These are phyloP conservation scores for Metschnikowia shivogae DNA, from an alignment of 805 yeast genomes.

Conservation along the genomic window DNA sequence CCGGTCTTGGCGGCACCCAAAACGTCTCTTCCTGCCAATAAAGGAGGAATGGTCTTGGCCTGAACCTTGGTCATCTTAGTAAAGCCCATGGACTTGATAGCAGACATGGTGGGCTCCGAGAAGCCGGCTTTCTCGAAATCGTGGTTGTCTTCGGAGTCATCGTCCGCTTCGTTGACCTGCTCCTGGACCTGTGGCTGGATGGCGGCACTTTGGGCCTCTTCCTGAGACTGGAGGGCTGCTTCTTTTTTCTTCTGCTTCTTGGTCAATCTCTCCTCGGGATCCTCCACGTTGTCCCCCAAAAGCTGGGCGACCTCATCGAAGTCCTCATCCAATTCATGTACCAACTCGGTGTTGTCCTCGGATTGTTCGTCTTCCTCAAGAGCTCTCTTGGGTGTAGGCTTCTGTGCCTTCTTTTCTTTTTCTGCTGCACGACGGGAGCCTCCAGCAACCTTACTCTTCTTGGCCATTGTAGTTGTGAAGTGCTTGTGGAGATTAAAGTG, in stretches of 20 bases:
- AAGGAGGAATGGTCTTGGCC: slow-evolving; percentile 92
- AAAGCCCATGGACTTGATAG: slow-evolving; percentile 87
- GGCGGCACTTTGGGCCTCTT: slow-evolving; percentile 21
- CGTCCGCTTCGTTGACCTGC: slow-evolving; percentile 24
- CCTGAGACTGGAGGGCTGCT: slow-evolving; percentile 19
- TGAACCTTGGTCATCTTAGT: slow-evolving; percentile 90
- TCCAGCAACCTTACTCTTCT: slow-evolving; percentile 4
- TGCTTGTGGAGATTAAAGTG: slow-evolving; percentile 6
- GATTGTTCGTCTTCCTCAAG: slow-evolving; percentile 26
- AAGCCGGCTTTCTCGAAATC: slow-evolving; percentile 47
- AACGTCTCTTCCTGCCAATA: slow-evolving; percentile 94
- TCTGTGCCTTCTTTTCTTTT: slow-evolving; percentile 1
- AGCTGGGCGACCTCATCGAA: slow-evolving; percentile 55
- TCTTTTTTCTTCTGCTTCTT: slow-evolving; percentile 20
- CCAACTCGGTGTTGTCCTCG: slow-evolving; percentile 37
- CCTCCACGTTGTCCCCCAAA: slow-evolving; percentile 42
- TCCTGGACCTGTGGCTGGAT: slow-evolving; percentile 28
- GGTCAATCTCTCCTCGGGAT: slow-evolving; percentile 33
- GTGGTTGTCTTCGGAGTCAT: slow-evolving; percentile 25
- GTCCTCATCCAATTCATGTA: slow-evolving; percentile 54
- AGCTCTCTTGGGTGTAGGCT: slow-evolving; percentile 19
- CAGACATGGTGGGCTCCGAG: slow-evolving; percentile 77
- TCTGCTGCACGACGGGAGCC: background rate
- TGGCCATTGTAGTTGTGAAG: slow-evolving; percentile 11
- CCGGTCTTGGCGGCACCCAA: slow-evolving; percentile 99